Evolutionary conservation across 176 grass and related monocot genomes (phyloP), one percentile per base, ranked within the genome.

Genomic region (Musa troglodytarum): DNA sequence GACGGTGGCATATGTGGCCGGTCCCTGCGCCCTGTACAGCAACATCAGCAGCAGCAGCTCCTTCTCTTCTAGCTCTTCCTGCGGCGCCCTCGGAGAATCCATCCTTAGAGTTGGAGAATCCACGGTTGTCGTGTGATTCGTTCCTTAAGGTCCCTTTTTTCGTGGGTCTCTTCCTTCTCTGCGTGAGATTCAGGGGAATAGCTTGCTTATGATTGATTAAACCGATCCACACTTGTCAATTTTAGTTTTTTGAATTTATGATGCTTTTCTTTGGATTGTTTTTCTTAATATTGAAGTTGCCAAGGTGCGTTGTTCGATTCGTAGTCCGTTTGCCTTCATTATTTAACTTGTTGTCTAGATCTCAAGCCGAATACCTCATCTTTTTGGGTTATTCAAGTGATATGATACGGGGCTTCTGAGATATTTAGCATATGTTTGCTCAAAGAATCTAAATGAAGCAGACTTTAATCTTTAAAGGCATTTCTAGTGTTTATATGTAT

Each of bases 1-100:
- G 79, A 76, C 81, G 71, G 65, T 85, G 84, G 89, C 87, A 86
- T 87, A 96, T 96, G 93, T 86, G 89, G 89, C 80, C 91, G 53
- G 81, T 81, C 23, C 74, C 86, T 80, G 83, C 80, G 73, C 69
- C 87, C 86, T 89, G 87, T 83, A 16, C 53, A 74, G 85, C 85
- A 82, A 76, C 86, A 50, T 19, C 68, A 34, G 14, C 28, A 23
- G 53, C 74, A 20, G 72, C 83, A 65, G 80, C 74, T 81, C 83
- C 70, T 10, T 79, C 76, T 15, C 73, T 73, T 15, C 58, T 86
- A 11, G 71, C 21, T 14, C 65, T 69, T 25, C 11, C 71, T 43
- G 34, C 4, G 3, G 4, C 34, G 34, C 34, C 34, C 34, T 43
- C 34, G 75, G 77, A 62, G 65, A 78, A 74, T 66, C 51, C 73